A percentile compares a stretch with the other conserved stretches of the same genome.
Conservation (phyloP, 805 yeast genomes). For the Starmerella stigmatis region DNA sequence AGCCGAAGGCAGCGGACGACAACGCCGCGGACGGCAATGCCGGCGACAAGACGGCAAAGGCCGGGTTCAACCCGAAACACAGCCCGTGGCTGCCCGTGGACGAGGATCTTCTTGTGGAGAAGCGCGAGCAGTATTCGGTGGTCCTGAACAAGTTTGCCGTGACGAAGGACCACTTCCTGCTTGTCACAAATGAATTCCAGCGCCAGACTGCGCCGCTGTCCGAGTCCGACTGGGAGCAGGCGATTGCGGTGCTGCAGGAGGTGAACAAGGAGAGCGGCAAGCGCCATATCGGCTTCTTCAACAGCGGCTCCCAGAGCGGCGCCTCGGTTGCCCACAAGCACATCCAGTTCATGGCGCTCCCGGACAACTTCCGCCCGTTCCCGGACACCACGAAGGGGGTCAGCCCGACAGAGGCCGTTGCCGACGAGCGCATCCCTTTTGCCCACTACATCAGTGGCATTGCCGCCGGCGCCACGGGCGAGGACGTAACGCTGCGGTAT, state of each 20-base stretch:
- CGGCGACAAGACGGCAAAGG: conserved; percentile 4
- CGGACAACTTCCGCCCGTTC: conserved; percentile 46
- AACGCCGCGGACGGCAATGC: conserved; percentile 1
- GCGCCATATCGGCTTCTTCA: conserved; percentile 72
- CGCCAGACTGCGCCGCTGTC: conserved; percentile 63
- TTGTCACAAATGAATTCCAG: conserved; percentile 65
- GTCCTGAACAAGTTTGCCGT: conserved; percentile 84
- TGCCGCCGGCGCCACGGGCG: conserved; percentile 33
- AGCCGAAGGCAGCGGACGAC: conserved; percentile 25
- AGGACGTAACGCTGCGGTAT: conserved; percentile 48
- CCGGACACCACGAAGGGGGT: conserved; percentile 40
- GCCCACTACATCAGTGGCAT: conserved; percentile 75
- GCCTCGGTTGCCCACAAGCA: conserved; percentile 95
- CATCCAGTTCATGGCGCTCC: conserved; percentile 70
- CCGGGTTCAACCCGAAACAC: background rate
- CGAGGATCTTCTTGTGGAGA: conserved; percentile 54
- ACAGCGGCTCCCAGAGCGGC: conserved; percentile 79
- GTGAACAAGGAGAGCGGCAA: conserved; percentile 38
- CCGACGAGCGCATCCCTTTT: conserved; percentile 51
- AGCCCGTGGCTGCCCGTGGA: conserved; percentile 78
- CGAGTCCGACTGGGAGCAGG: conserved; percentile 55
- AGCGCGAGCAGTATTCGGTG: conserved; percentile 45
- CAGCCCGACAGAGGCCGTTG: conserved; percentile 30
- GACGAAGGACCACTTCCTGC: conserved; percentile 62
- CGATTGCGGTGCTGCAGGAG: conserved; percentile 44